Conservation (phyloP, 2,329 filamentous ascomycete genomes). For the Fusarium austroafricanum region DNA sequence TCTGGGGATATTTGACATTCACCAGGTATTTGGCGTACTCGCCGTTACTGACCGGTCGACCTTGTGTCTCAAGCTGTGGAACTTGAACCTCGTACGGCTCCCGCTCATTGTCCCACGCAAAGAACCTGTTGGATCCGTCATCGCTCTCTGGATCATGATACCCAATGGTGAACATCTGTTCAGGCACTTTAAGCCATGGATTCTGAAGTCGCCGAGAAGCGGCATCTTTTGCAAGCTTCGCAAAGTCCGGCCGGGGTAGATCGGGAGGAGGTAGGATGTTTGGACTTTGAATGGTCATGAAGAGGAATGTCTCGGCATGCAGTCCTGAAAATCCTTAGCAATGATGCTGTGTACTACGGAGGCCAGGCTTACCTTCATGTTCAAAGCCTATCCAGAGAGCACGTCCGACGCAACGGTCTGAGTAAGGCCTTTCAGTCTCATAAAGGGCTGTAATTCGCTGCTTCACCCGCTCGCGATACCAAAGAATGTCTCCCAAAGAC, state of each 20-base stretch:
- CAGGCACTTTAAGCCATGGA: background rate
- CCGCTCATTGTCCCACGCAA: conserved; percentile 34
- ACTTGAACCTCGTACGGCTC: conserved; percentile 16
- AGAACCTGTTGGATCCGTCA: conserved; percentile 19
- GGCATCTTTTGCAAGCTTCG: conserved; percentile 21
- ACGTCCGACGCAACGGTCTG: conserved; percentile 7
- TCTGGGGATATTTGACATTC: background rate
- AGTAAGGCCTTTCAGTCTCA: background rate
- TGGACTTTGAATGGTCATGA: conserved; percentile 28
- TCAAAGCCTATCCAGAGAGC: conserved; percentile 37
- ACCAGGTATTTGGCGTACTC: conserved; percentile 21
- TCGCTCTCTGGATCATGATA: conserved; percentile 19
- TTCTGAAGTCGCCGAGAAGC: conserved; percentile 1
- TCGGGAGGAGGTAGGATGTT: conserved; percentile 1
- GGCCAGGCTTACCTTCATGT: conserved; percentile 9
- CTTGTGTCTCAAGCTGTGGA: conserved; percentile 5
- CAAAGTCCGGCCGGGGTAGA: conserved; percentile 6
- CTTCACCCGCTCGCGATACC: conserved; percentile 24
- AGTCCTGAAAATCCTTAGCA: conserved; percentile 3
- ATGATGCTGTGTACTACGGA: too few relatives aligned
- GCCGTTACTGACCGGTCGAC: conserved; percentile 20
- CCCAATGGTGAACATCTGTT: conserved; percentile 11
- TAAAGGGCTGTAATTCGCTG: conserved; percentile 12
- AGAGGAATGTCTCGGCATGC: conserved; percentile 30
- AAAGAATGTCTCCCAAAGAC: conserved; percentile 11